Conservation (phyloP, 345 rosid genomes). For the Tarenaya hassleriana region DNA sequence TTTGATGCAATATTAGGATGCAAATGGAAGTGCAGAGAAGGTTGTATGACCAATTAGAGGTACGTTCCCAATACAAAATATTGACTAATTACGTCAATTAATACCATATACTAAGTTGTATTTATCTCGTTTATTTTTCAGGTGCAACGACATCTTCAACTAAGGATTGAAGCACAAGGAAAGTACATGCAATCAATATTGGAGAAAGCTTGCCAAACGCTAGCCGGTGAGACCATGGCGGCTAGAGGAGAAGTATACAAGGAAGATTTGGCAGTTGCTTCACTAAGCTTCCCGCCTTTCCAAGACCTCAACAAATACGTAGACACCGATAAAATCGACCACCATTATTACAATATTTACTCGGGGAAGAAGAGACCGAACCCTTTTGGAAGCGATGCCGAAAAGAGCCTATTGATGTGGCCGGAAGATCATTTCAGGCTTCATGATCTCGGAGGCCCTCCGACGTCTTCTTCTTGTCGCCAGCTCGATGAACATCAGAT, state of each 20-base stretch:
- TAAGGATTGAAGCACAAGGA: slow-evolving; percentile 98
- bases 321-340: slow-evolving; percentile 35
- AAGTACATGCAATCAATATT: slow-evolving; percentile 94
- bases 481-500: slow-evolving; percentile 37
- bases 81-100: not conserved
- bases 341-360: slow-evolving; percentile 44
- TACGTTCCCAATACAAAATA: slow-evolving; percentile 18
- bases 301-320: slow-evolving; percentile 95
- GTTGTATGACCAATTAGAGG: slow-evolving; percentile 97
- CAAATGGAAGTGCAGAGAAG: slow-evolving; percentile 99
- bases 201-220: slow-evolving; percentile 93
- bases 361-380: slow-evolving; percentile 67
- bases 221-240: slow-evolving; percentile 63
- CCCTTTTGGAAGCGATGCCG: slow-evolving; percentile 45
- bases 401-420: slow-evolving; percentile 77
- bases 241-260: slow-evolving; percentile 40
- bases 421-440: slow-evolving; percentile 65
- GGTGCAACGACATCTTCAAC: slow-evolving; percentile 95
- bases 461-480: slow-evolving; percentile 7
- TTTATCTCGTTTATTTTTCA: slow-evolving; percentile 28
- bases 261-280: slow-evolving; percentile 40
- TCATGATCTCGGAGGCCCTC: slow-evolving; percentile 39
- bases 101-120: not conserved
- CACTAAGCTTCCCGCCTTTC: slow-evolving; percentile 69
- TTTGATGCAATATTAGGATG: slow-evolving; percentile 70